A percentile compares a stretch with the other conserved stretches of the same genome.
Evolutionary conservation across 2,329 filamentous ascomycete species (phyloP).

Genomic region (Fusarium penzigii): DNA sequence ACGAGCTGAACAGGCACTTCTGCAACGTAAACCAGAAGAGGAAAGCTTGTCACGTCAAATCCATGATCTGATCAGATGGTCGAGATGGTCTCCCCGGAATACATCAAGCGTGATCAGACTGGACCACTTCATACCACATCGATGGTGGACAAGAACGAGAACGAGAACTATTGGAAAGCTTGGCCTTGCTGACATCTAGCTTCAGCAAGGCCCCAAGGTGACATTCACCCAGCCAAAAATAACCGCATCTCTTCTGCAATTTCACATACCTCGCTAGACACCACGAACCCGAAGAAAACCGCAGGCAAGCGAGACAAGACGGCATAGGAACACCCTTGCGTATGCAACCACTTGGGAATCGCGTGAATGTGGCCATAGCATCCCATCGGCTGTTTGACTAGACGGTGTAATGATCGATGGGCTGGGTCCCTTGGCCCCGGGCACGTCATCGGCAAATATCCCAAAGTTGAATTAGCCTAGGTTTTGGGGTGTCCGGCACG

Average conservation of each 20-base stretch:
- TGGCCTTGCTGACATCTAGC: no score
- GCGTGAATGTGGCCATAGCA: conserved; percentile 1
- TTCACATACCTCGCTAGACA: background rate
- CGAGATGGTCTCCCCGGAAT: no score
- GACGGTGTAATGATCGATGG: background rate
- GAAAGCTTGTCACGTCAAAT: background rate
- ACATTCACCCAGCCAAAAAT: background rate
- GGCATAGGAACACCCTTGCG: no score
- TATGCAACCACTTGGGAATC: background rate
- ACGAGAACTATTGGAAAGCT: no score
- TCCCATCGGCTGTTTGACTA: background rate
- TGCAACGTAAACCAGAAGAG: background rate
- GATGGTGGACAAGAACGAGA: no score
- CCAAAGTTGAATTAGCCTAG: conserved; percentile 15
- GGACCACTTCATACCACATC: no score
- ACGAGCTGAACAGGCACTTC: conserved; percentile 11
- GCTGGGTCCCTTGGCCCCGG: conserved; percentile 9
- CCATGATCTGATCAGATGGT: conserved; percentile 3
- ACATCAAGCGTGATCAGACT: no score
- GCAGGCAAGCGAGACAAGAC: conserved; percentile 5
- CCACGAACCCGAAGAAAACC: conserved; percentile 5
- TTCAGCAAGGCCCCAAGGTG: background rate
- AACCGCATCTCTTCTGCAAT: background rate
- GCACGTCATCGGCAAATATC: conserved; percentile 18
- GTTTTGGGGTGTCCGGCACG: background rate